Conservation (phyloP, 805 yeast species). For the Candida tibetensis region DNA sequence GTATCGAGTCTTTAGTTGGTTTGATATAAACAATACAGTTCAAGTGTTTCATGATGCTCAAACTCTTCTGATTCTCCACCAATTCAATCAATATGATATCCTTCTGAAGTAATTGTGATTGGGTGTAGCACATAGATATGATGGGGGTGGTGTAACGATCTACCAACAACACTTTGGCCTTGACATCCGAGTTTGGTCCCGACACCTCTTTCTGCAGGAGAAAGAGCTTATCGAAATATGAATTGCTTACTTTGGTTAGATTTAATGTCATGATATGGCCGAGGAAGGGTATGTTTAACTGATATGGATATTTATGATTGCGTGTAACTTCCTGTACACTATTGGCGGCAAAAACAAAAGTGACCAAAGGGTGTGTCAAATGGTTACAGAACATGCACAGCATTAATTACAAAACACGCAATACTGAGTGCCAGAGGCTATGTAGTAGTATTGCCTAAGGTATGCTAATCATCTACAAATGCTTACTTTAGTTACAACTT, state of each 20-base stretch:
- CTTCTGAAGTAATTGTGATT: slow-evolving; percentile 73
- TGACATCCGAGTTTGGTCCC: slow-evolving; percentile 18
- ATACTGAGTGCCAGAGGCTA: too few species aligned
- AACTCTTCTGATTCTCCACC: slow-evolving; percentile 53
- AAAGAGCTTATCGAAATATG: slow-evolving; percentile 32
- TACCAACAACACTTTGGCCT: slow-evolving; percentile 71
- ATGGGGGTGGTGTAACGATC: slow-evolving; percentile 80
- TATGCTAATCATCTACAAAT: too few species aligned
- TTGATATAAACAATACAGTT: slow-evolving; percentile 76
- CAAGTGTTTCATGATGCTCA: slow-evolving; percentile 64
- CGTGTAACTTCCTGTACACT: too few species aligned
- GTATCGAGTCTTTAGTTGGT: slow-evolving; percentile 66
- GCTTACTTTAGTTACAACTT: too few species aligned
- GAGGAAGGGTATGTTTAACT: background rate
- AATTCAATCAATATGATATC: slow-evolving; percentile 81
- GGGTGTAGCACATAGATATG: slow-evolving; percentile 86
- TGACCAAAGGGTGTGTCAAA: too few species aligned
- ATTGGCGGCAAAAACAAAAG: too few species aligned
- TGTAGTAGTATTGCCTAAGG: too few species aligned
- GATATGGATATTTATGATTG: background rate
- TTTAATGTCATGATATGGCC: slow-evolving; percentile 27
- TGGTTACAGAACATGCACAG: too few species aligned
- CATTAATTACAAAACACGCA: too few species aligned
- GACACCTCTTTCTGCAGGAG: slow-evolving; percentile 9
- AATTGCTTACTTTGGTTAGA: slow-evolving; percentile 25